phyloP scores from a whole-genome alignment of 2,329 filamentous ascomycete species.

The Daldinia eschscholtzii region DNA sequence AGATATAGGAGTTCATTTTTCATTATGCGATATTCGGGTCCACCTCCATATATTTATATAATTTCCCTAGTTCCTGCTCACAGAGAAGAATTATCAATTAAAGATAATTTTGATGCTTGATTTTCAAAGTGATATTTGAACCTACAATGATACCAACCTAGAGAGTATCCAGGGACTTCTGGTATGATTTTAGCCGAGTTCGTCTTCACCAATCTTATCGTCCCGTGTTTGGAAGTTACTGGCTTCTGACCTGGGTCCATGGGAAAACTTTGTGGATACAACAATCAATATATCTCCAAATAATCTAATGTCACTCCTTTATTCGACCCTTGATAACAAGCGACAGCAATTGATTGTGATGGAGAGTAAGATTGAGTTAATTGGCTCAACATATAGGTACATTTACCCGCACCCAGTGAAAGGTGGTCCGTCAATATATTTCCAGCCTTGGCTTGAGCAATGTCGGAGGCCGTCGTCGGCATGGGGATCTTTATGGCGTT shows the following conservation, averaged over 20 bases:
- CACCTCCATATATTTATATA: background rate
- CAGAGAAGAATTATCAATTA: background rate
- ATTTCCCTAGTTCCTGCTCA: background rate
- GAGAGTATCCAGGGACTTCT: background rate
- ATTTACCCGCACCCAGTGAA: slow-evolving; percentile 41
- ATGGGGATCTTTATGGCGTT: slow-evolving; percentile 24
- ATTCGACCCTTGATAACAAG: slow-evolving; percentile 8
- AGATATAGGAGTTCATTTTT: background rate
- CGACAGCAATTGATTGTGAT: background rate
- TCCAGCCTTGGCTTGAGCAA: slow-evolving; percentile 36
- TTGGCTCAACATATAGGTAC: slow-evolving; percentile 17
- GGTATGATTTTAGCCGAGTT: background rate
- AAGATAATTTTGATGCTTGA: background rate
- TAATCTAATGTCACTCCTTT: background rate
- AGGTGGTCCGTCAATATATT: slow-evolving; percentile 39
- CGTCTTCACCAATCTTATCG: background rate
- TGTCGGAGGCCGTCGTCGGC: slow-evolving; percentile 33
- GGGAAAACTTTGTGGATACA: background rate
- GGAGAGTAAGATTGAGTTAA: slow-evolving; percentile 23
- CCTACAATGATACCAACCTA: background rate
- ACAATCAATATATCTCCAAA: slow-evolving; percentile 8
- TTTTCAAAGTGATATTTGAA: background rate
- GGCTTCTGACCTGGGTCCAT: background rate
- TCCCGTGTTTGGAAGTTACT: background rate
- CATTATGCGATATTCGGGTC: slow-evolving; percentile 20